Base-by-base conservation (phyloP, 192 early-diverging fungal genomes). In the Backusella tuberculispora region DNA sequence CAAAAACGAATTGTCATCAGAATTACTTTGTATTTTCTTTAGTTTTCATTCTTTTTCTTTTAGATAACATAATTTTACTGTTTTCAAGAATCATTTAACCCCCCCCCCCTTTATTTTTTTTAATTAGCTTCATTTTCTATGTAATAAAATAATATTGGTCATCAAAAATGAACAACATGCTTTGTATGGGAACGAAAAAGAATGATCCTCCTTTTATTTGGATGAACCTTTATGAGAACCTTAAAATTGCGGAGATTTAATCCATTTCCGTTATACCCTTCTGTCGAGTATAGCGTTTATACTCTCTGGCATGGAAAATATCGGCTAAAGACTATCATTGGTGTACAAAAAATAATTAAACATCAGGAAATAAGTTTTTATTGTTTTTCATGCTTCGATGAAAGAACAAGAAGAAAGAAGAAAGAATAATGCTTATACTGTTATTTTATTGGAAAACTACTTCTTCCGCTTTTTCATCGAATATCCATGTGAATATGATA, bases 401-500 rank as follows among this genome's bases (percentile, higher is more conserved):
- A 26, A 60, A 26, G 53, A 60, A 60, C 21, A 60, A 60, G 9
- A 60, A n/a, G 53, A 60, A 29, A 19, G 26, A 60, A 19, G 21
- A 60, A 60, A 60, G 13, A 6, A 60, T 53, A 53, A 53, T 53
- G n/a, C 2, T 24, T 21, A 53, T 53, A 21, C n/a, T 53, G 53
- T 60, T 60, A 60, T 60, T 60, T 60, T 24, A 60, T 26, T 26
- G 53, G 53, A 60, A 60, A 24, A 26, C 21, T 4, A 26, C 53
- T 19, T 67, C 29, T 67, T 67, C 66, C 66, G 66, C 66, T 67
- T 43, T 67, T 67, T 67, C 40, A 40, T 43, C 66, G 66, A 43
- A 43, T 67, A 67, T 40, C 46, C 69, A 71, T 71, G 69, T 71
- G 69, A 71, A 71, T 71, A 71, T 71, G 69, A 71, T 71, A 47